A percentile compares a stretch with the other conserved stretches of the same genome.
phyloP scores from a whole-genome alignment of 139 green algal genomes.

The Chlorella sp. region DNA sequence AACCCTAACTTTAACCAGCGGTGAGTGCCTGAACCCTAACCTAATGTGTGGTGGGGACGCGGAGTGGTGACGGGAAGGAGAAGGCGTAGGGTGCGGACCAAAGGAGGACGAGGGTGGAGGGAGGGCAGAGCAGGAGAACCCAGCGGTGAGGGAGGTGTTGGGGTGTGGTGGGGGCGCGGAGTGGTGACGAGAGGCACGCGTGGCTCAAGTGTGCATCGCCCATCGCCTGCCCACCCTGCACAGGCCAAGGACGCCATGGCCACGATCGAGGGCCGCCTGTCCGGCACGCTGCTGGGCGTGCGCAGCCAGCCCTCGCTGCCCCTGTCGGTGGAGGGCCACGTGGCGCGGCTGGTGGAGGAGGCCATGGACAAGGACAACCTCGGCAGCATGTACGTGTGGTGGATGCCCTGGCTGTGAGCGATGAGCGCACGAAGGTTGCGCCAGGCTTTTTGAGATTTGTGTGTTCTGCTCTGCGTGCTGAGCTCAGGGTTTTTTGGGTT shows the following conservation, averaged over 20 bases:
- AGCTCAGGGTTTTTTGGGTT: too few relatives aligned
- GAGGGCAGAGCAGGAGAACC: constrained; percentile 44
- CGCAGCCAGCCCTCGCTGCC: constrained; percentile 67
- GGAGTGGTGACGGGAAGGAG: too few relatives aligned
- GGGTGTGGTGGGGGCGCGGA: too few relatives aligned
- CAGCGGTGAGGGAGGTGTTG: constrained; percentile 17
- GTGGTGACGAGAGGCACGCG: too few relatives aligned
- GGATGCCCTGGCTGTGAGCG: constrained; percentile 69
- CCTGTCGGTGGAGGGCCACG: constrained; percentile 79
- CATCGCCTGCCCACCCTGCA: neutral
- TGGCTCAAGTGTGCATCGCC: too few relatives aligned
- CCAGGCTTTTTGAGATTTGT: neutral
- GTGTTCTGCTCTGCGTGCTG: neutral
- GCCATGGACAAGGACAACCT: constrained; percentile 82
- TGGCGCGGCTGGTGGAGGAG: constrained; percentile 81
- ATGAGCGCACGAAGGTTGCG: neutral
- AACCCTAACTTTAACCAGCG: too few relatives aligned
- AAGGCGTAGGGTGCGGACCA: too few relatives aligned
- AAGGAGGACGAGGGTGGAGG: too few relatives aligned
- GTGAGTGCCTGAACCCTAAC: too few relatives aligned
- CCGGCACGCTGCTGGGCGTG: constrained; percentile 85
- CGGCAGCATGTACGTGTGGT: constrained; percentile 92
- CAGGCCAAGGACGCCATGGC: constrained; percentile 73
- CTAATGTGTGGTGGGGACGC: too few relatives aligned
- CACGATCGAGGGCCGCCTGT: constrained; percentile 70